These are phyloP conservation scores for Coemansia sp. DNA, from an alignment of 192 early-diverging fungal species.

Conservation along the genomic window DNA sequence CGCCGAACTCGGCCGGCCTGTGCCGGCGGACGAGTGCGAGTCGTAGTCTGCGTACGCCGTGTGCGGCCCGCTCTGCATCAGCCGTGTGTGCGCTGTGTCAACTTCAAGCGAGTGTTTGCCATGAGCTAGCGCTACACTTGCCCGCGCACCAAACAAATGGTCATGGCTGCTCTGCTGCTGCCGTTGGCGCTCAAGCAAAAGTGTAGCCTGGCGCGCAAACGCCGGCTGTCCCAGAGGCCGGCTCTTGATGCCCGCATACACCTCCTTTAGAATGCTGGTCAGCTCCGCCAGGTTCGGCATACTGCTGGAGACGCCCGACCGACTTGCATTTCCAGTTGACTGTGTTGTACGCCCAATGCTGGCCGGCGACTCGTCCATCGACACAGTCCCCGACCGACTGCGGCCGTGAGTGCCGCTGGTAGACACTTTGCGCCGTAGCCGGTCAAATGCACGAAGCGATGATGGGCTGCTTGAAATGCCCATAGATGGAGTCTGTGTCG, in stretches of 20 bases:
- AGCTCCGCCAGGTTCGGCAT: constrained; percentile 49
- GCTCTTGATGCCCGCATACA: constrained; percentile 54
- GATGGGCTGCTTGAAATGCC: constrained; percentile 15
- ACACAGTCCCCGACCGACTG: constrained; percentile 37
- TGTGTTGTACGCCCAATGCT: constrained; percentile 21
- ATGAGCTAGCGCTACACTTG: constrained; percentile 23
- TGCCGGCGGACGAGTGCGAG: constrained; percentile 18
- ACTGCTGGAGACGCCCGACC: not conserved
- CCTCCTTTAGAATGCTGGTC: constrained; percentile 49
- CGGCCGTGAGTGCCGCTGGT: constrained; percentile 44
- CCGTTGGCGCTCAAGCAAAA: constrained; percentile 18
- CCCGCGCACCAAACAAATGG: constrained; percentile 13
- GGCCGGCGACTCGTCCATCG: constrained; percentile 41
- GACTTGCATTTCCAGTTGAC: constrained; percentile 4
- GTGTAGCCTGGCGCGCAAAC: constrained; percentile 44
- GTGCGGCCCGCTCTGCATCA: constrained; percentile 1
- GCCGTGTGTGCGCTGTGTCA: not conserved
- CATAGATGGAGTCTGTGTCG: constrained; percentile 14
- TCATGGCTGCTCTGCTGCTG: constrained; percentile 16
- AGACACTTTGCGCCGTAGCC: constrained; percentile 55
- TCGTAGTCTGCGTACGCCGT: constrained; percentile 28
- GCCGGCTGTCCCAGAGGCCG: constrained; percentile 54
- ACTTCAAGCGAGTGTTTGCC: constrained; percentile 37
- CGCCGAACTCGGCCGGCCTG: constrained; percentile 48
- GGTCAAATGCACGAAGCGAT: constrained; percentile 48